Evolutionary conservation across 1,139 yeast genomes (phyloP).

Genomic region (Pneumocystis carinii): DNA sequence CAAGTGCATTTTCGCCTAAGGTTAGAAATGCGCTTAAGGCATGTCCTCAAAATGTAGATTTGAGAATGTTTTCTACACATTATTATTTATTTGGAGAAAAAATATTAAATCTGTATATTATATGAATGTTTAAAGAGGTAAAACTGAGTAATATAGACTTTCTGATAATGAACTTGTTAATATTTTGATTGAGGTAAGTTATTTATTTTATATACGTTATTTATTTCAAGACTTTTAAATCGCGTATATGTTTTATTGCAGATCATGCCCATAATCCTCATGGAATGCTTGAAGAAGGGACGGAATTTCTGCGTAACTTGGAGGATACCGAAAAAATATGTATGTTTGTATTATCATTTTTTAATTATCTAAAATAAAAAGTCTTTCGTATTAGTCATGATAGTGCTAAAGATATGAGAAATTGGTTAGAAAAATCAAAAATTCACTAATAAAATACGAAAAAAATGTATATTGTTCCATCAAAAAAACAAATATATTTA

Average conservation of each 20-base stretch:
- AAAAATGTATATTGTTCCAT: not conserved
- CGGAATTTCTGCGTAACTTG: constrained; percentile 44
- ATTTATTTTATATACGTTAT: not conserved
- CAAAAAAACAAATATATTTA: not conserved
- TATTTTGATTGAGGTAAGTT: constrained; percentile 5
- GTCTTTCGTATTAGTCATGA: constrained; percentile 1
- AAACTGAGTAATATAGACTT: constrained; percentile 2
- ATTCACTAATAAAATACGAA: not conserved
- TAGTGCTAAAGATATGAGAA: not conserved
- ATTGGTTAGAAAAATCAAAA: not conserved
- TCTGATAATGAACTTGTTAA: constrained; percentile 8
- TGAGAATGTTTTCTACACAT: constrained; percentile 51
- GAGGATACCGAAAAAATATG: constrained; percentile 58
- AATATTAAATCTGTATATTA: constrained; percentile 19
- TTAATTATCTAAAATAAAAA: not conserved
- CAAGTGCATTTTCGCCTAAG: constrained; percentile 32
- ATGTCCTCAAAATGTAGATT: constrained; percentile 50
- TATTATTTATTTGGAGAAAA: constrained; percentile 55
- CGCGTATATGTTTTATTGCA: constrained; percentile 54
- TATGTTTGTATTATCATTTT: constrained; percentile 13
- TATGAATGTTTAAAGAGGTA: not conserved
- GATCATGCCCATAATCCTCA: constrained; percentile 50
- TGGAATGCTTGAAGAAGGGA: constrained; percentile 23
- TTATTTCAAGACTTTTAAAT: constrained; percentile 34
- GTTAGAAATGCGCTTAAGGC: constrained; percentile 74